These are phyloP conservation scores for Blattamonas nauphoetae DNA, from an alignment of 78 protist genomes.

Conservation along the genomic window DNA sequence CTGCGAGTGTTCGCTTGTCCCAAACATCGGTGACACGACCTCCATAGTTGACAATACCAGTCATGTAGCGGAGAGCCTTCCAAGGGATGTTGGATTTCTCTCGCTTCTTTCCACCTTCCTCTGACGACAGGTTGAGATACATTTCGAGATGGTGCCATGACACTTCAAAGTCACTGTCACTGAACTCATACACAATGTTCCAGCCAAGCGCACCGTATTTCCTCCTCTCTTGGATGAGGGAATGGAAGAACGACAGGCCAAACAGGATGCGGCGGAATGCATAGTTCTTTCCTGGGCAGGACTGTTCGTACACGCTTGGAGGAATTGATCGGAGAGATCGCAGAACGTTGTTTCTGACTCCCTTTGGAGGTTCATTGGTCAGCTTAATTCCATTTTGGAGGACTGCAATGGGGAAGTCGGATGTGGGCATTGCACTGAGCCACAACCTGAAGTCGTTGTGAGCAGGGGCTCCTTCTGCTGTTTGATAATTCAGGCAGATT, in stretches of 20 bases:
- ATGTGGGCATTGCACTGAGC: slow-evolving; percentile 59
- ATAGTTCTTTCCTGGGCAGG: background rate
- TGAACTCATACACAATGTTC: slow-evolving; percentile 58
- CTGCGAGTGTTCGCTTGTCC: slow-evolving; percentile 41
- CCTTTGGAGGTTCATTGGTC: slow-evolving; percentile 70
- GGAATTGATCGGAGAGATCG: background rate
- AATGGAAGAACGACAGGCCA: slow-evolving; percentile 50
- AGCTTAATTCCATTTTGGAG: slow-evolving; percentile 63
- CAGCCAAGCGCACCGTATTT: slow-evolving; percentile 56
- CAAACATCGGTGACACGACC: slow-evolving; percentile 66
- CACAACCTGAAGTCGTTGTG: slow-evolving; percentile 54
- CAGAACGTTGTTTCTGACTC: background rate
- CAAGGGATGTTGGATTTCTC: background rate
- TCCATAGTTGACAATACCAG: slow-evolving; percentile 45
- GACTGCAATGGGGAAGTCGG: slow-evolving; percentile 64
- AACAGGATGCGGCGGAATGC: slow-evolving; percentile 35
- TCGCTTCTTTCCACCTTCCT: background rate
- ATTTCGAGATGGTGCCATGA: slow-evolving; percentile 18
- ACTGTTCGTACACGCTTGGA: background rate
- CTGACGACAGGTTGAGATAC: background rate
- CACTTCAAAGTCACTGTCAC: slow-evolving; percentile 40
- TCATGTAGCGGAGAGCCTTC: slow-evolving; percentile 13
- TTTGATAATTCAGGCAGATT: background rate
- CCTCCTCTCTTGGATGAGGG: slow-evolving; percentile 50
- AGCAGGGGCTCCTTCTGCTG: background rate